Evolutionary conservation across 371 early-diverging fungal species (phyloP).

Genomic region (Lichtheimia ramosa): DNA sequence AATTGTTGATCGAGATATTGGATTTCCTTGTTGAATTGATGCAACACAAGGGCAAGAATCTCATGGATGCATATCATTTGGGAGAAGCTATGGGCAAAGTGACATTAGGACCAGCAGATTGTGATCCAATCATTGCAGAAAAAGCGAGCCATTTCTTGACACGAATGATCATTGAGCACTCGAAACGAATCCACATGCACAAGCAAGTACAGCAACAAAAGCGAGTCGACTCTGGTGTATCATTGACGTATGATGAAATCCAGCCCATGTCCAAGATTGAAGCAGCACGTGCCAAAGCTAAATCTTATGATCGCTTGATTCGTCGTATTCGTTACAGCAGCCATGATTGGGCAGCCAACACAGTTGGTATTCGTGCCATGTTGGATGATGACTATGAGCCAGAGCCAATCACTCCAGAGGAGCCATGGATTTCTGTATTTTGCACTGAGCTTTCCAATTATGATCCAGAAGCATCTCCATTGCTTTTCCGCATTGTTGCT

Average conservation of each 20-base stretch:
- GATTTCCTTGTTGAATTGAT: slow-evolving; percentile 44
- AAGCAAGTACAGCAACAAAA: slow-evolving; percentile 7
- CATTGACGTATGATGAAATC: slow-evolving; percentile 10
- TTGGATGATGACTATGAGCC: slow-evolving; percentile 32
- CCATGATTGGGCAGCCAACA: slow-evolving; percentile 32
- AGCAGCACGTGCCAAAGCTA: slow-evolving; percentile 39
- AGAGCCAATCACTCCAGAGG: slow-evolving; percentile 28
- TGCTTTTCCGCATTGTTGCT: slow-evolving; percentile 32
- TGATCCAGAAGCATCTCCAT: slow-evolving; percentile 24
- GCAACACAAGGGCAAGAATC: slow-evolving; percentile 38
- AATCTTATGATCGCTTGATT: slow-evolving; percentile 32
- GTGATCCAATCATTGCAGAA: slow-evolving; percentile 42
- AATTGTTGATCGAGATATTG: slow-evolving; percentile 35
- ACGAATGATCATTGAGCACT: slow-evolving; percentile 46
- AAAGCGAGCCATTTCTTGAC: slow-evolving; percentile 46
- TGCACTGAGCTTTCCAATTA: slow-evolving; percentile 20
- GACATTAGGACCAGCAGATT: slow-evolving; percentile 41
- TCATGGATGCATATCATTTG: slow-evolving; percentile 40
- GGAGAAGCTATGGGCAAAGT: slow-evolving; percentile 53
- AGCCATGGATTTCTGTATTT: slow-evolving; percentile 46
- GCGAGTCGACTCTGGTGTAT: slow-evolving; percentile 30
- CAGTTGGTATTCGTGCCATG: slow-evolving; percentile 28
- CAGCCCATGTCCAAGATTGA: slow-evolving; percentile 31
- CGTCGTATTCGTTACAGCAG: slow-evolving; percentile 15
- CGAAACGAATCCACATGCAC: slow-evolving; percentile 24